Conservation (phyloP, 192 early-diverging fungal genomes). For the Gamsiella multidivaricata region DNA sequence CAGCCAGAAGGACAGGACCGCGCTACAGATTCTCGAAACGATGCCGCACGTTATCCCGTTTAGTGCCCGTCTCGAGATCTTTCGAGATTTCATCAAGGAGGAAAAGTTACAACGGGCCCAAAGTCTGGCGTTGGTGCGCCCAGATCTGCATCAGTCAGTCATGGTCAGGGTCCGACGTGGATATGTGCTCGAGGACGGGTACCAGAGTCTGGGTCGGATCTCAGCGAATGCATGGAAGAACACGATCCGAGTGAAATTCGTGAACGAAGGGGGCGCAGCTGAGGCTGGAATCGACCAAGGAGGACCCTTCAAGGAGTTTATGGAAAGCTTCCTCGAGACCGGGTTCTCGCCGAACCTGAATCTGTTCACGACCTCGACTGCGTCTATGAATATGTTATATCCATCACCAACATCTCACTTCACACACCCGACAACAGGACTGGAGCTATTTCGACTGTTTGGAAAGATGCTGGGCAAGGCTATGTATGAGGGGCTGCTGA, state of each 20-base stretch:
- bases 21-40: slow-evolving; percentile 73
- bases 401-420: slow-evolving; percentile 57
- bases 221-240: slow-evolving; percentile 57
- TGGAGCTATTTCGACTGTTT: slow-evolving; percentile 64
- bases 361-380: slow-evolving; percentile 59
- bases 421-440: slow-evolving; percentile 43
- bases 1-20: slow-evolving; percentile 54
- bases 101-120: slow-evolving; percentile 60
- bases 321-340: slow-evolving; percentile 61
- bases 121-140: slow-evolving; percentile 21
- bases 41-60: slow-evolving; percentile 94
- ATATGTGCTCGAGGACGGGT: slow-evolving; percentile 81
- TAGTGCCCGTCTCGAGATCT: slow-evolving; percentile 84
- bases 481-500: slow-evolving; percentile 69
- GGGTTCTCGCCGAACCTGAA: slow-evolving; percentile 65
- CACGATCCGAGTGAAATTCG: slow-evolving; percentile 62
- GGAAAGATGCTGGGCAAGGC: slow-evolving; percentile 73
- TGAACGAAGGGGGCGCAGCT: slow-evolving; percentile 62
- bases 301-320: slow-evolving; percentile 83
- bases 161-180: slow-evolving; percentile 69
- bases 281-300: slow-evolving; percentile 89
- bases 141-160: slow-evolving; percentile 40
- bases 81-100: slow-evolving; percentile 77
- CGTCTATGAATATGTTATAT: slow-evolving; percentile 57
- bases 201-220: slow-evolving; percentile 59